These are phyloP conservation scores for Penicillium sp. DNA, from an alignment of 2,329 filamentous ascomycete genomes.

Conservation along the genomic window DNA sequence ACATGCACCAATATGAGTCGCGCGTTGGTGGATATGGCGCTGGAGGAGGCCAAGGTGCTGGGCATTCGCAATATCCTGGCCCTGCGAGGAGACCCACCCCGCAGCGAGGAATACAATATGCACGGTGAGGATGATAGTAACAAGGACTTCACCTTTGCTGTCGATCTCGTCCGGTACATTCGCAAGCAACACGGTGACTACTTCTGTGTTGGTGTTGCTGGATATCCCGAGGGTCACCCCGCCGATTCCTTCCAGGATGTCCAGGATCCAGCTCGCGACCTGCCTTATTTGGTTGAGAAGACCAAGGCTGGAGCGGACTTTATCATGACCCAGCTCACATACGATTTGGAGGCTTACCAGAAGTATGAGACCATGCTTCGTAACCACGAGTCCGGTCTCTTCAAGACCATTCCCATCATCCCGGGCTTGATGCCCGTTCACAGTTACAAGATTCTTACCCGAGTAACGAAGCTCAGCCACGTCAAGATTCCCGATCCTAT, in stretches of 20 bases:
- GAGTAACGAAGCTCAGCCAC: conserved; percentile 93
- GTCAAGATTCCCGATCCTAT: conserved; percentile 76
- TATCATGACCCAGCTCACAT: conserved; percentile 98
- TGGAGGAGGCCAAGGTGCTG: conserved; percentile 87
- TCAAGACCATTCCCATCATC: conserved; percentile 86
- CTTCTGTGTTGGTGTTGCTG: conserved; percentile 93
- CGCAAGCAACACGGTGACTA: conserved; percentile 84
- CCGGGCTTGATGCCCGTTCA: conserved; percentile 97
- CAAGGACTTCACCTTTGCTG: conserved; percentile 83
- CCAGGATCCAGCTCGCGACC: conserved; percentile 67
- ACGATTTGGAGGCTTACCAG: conserved; percentile 82
- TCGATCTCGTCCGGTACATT: conserved; percentile 90
- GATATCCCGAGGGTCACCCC: conserved; percentile 93
- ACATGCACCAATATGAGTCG: conserved; percentile 98
- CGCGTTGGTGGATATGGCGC: conserved; percentile 79
- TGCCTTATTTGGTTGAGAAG: conserved; percentile 90
- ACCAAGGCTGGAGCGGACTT: conserved; percentile 91
- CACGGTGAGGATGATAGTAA: conserved; percentile 65
- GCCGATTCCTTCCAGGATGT: conserved; percentile 88
- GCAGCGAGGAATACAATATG: conserved; percentile 83
- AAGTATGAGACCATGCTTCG: conserved; percentile 77
- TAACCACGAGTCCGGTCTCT: conserved; percentile 79
- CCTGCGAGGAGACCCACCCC: conserved; percentile 85
- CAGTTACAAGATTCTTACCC: conserved; percentile 91
- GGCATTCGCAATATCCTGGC: conserved; percentile 95